A percentile compares a stretch with the other conserved stretches of the same genome.
These are phyloP conservation scores for Cladorrhinum sp. DNA, from an alignment of 2,329 filamentous ascomycete species.

Conservation along the genomic window DNA sequence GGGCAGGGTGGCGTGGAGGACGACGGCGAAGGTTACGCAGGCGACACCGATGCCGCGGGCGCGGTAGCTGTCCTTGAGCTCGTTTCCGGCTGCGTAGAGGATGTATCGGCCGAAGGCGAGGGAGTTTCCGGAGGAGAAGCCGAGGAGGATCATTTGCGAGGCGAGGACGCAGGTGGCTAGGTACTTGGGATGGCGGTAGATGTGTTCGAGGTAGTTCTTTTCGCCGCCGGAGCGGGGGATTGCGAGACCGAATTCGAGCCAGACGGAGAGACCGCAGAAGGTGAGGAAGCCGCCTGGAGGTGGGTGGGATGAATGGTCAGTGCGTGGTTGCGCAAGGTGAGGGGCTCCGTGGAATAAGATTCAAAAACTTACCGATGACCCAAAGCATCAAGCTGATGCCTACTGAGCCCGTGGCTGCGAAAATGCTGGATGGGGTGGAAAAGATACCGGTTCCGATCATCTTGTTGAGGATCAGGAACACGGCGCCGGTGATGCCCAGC, in stretches of 20 bases:
- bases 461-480: constrained; percentile 29
- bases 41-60: constrained; percentile 55
- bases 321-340: neutral
- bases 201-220: constrained; percentile 65
- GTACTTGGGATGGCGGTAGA: constrained; percentile 57
- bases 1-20: constrained; percentile 50
- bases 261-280: constrained; percentile 58
- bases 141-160: constrained; percentile 59
- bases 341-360: neutral
- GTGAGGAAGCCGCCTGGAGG: constrained; percentile 44
- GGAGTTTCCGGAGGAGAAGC: constrained; percentile 58
- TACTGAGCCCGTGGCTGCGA: constrained; percentile 50
- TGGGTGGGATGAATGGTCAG: constrained; percentile 1
- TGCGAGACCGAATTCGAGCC: constrained; percentile 60
- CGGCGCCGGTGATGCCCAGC: constrained; percentile 26
- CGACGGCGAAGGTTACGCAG: constrained; percentile 52
- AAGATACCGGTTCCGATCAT: constrained; percentile 43
- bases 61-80: constrained; percentile 50
- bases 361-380: constrained; percentile 30
- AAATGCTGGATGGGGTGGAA: constrained; percentile 53
- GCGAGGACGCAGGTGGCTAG: constrained; percentile 58
- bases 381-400: constrained; percentile 42
- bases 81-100: constrained; percentile 50
- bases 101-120: constrained; percentile 54
- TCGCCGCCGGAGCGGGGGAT: constrained; percentile 62